Evolutionary conservation across 148 eudicot species (phyloP).

Genomic region (Gaultheria prostrata): DNA sequence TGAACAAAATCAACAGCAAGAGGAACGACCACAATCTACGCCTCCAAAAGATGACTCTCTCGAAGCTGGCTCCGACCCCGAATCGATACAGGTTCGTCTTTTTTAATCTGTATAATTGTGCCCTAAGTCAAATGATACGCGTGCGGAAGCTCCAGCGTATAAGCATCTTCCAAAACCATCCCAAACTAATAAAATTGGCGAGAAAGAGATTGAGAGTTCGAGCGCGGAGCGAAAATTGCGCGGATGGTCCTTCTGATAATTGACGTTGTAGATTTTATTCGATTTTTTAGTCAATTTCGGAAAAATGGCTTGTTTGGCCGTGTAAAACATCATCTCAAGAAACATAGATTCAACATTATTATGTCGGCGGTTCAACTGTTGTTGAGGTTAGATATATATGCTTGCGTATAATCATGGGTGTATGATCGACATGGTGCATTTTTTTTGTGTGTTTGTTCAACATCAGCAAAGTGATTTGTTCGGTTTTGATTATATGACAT

Average conservation of each 20-base stretch:
- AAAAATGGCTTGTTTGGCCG: background rate
- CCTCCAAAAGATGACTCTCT: conserved; percentile 29
- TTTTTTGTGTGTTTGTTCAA: background rate
- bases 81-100: conserved; percentile 45
- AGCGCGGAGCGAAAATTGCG: too few species aligned
- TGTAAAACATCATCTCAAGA: background rate
- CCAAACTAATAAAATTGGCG: too few species aligned
- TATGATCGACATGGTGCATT: background rate
- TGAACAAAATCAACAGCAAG: background rate
- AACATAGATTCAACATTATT: background rate
- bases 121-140: too few species aligned
- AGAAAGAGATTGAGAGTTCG: too few species aligned
- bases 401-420: background rate
- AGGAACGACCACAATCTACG: background rate
- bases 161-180: too few species aligned
- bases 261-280: background rate
- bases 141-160: too few species aligned
- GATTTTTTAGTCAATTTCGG: background rate
- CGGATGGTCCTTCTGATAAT: background rate
- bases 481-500: background rate
- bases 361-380: background rate
- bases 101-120: background rate
- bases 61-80: conserved; percentile 32
- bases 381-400: background rate
- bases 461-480: background rate